Percentiles rank a stretch among this genome's conserved stretches.
These are phyloP conservation scores for Apiospora hydei DNA, from an alignment of 2,329 filamentous ascomycete genomes.

Conservation along the genomic window DNA sequence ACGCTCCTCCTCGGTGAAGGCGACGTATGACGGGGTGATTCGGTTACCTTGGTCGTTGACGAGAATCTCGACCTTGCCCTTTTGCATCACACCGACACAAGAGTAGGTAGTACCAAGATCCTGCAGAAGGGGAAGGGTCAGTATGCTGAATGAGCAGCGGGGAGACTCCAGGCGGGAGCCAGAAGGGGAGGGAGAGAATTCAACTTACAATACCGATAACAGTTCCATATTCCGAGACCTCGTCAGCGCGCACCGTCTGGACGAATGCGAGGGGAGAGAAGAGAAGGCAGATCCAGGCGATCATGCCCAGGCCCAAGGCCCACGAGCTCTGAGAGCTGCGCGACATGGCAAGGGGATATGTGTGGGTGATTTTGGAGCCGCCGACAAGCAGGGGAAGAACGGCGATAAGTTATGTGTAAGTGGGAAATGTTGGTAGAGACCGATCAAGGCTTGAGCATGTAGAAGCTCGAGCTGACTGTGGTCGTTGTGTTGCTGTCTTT, in stretches of 20 bases:
- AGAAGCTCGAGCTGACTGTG: constrained; percentile 20
- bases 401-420: constrained; percentile 7
- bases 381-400: background rate
- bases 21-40: constrained; percentile 94
- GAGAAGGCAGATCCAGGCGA: constrained; percentile 91
- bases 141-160: background rate
- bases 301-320: constrained; percentile 83
- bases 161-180: background rate
- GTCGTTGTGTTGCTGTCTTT: background rate
- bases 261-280: constrained; percentile 83
- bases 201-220: constrained; percentile 86
- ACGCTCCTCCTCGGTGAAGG: constrained; percentile 96
- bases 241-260: constrained; percentile 75
- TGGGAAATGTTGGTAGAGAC: background rate
- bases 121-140: constrained; percentile 40
- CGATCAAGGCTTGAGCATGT: constrained; percentile 22
- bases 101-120: constrained; percentile 89
- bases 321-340: constrained; percentile 70
- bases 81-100: constrained; percentile 95
- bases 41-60: constrained; percentile 97
- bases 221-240: constrained; percentile 81
- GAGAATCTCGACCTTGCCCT: constrained; percentile 93
- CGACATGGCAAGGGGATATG: constrained; percentile 50
- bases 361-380: background rate
- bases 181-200: background rate